phyloP scores from a whole-genome alignment of 2,329 filamentous ascomycete genomes.

The Trichoderma sp. region DNA sequence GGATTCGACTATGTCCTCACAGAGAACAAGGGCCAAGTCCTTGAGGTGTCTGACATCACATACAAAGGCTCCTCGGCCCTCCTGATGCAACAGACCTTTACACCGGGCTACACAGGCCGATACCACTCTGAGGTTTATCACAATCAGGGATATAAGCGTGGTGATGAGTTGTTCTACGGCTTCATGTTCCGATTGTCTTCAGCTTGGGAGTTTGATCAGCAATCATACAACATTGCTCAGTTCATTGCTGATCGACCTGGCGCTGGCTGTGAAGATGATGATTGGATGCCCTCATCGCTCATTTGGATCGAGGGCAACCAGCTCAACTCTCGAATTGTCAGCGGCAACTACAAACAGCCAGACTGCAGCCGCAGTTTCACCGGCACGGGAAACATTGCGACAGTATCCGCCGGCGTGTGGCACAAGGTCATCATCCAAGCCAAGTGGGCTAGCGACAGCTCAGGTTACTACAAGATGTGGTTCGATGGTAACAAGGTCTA shows the following conservation, averaged over 20 bases:
- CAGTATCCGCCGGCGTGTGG: constrained; percentile 47
- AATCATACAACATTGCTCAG: constrained; percentile 51
- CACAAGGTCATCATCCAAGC: constrained; percentile 49
- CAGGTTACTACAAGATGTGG: constrained; percentile 50
- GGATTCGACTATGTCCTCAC: constrained; percentile 43
- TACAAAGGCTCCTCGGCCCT: constrained; percentile 42
- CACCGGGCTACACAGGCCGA: constrained; percentile 43
- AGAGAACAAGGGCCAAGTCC: constrained; percentile 46
- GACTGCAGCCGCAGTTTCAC: constrained; percentile 28
- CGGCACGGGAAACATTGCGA: constrained; percentile 34
- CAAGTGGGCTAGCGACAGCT: constrained; percentile 45
- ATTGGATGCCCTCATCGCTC: constrained; percentile 52
- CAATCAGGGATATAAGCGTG: constrained; percentile 46
- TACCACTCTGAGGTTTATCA: constrained; percentile 52
- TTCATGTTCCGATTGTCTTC: constrained; percentile 51
- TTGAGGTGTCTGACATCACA: constrained; percentile 43
- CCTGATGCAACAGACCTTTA: constrained; percentile 48
- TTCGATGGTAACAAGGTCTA: constrained; percentile 47
- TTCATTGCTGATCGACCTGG: constrained; percentile 52
- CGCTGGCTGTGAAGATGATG: constrained; percentile 43
- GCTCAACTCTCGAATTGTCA: constrained; percentile 43
- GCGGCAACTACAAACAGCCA: constrained; percentile 29
- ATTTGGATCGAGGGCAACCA: constrained; percentile 47
- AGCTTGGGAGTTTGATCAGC: constrained; percentile 46
- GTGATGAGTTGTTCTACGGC: constrained; percentile 50